Evolutionary conservation across 306 rosid species (phyloP).

Genomic region (Lupinus albus): DNA sequence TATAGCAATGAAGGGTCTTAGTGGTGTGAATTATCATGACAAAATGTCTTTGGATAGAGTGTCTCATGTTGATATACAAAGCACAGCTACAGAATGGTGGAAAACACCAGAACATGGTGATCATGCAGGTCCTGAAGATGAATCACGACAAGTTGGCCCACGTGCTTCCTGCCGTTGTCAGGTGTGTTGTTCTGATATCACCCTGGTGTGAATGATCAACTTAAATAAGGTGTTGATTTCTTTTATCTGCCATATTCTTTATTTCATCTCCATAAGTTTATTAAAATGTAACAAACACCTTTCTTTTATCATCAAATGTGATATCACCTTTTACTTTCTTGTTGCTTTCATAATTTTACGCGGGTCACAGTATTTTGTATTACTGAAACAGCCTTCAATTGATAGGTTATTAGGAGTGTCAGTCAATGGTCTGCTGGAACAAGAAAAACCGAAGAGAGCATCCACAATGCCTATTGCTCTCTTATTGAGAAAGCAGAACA

Average conservation of each 20-base stretch:
- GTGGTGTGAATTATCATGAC: conserved; percentile 55
- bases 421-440: conserved; percentile 99
- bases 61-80: conserved; percentile 41
- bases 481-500: conserved; percentile 92
- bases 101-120: conserved; percentile 85
- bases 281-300: conserved; percentile 24
- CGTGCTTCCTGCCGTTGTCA: conserved; percentile 91
- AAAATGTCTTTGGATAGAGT: conserved; percentile 32
- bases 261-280: conserved; percentile 20
- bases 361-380: conserved; percentile 24
- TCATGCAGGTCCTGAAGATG: conserved; percentile 75
- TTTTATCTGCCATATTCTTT: conserved; percentile 23
- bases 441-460: conserved; percentile 91
- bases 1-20: conserved; percentile 77
- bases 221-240: conserved; percentile 4
- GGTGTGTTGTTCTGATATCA: conserved; percentile 48
- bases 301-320: conserved; percentile 9
- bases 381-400: conserved; percentile 30
- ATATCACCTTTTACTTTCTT: conserved; percentile 21
- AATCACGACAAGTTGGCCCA: conserved; percentile 90
- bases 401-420: conserved; percentile 93
- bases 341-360: conserved; percentile 30
- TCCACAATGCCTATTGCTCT: conserved; percentile 91
- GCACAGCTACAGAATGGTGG: conserved; percentile 80
- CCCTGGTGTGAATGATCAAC: conserved; percentile 11